Percentiles rank a stretch among this genome's conserved stretches.
Conservation (phyloP, 164 flowering plant species). For the Brasenia schreberi region DNA sequence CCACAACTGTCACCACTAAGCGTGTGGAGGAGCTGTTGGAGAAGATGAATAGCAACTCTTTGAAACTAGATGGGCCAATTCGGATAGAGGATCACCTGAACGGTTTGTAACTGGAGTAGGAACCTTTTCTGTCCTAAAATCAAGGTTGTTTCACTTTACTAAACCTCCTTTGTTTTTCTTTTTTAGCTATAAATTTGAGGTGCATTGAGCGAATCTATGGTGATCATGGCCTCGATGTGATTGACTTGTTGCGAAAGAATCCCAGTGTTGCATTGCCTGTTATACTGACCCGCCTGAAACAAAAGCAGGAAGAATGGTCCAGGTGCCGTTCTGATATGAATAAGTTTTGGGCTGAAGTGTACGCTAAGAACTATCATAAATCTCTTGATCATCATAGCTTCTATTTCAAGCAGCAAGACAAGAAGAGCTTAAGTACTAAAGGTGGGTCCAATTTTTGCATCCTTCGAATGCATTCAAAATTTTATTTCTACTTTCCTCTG, state of each 20-base stretch:
- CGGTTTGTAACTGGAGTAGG: conserved; percentile 24
- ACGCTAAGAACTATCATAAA: conserved; percentile 80
- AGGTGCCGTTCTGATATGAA: conserved; percentile 83
- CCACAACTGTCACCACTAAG: conserved; percentile 64
- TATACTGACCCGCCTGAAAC: conserved; percentile 78
- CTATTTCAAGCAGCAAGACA: conserved; percentile 96
- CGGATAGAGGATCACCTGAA: conserved; percentile 63
- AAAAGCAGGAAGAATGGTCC: conserved; percentile 93
- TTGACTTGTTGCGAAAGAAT: conserved; percentile 81
- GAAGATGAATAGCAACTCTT: conserved; percentile 39
- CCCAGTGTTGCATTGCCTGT: conserved; percentile 75
- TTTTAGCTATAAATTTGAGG: conserved; percentile 55
- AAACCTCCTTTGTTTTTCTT: neutral
- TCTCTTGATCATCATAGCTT: conserved; percentile 96
- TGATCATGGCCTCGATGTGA: conserved; percentile 93
- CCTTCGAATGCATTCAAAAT: neutral
- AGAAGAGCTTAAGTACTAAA: conserved; percentile 90
- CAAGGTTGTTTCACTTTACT: neutral
- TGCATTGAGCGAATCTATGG: conserved; percentile 95
- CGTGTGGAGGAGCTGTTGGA: conserved; percentile 79
- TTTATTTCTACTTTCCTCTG: neutral
- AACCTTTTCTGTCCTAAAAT: neutral
- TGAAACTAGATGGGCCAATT: conserved; percentile 40
- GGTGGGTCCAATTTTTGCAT: conserved; percentile 24
- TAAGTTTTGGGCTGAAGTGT: conserved; percentile 92